Conservation (phyloP, 169 alveolate genomes). For the Plasmodium billcollinsi region DNA sequence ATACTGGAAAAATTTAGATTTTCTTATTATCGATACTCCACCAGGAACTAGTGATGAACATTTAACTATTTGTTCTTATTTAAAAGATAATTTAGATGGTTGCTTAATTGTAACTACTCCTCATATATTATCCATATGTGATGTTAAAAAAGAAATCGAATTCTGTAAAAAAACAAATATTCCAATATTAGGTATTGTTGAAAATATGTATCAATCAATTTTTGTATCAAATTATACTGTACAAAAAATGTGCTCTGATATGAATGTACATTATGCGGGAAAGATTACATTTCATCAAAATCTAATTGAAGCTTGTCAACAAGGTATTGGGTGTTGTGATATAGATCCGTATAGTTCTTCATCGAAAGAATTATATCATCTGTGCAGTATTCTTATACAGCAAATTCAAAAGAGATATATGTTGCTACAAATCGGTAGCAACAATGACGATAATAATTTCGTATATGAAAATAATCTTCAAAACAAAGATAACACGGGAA, state of each 20-base stretch:
- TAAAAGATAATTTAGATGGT: slow-evolving; percentile 90
- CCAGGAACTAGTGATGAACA: slow-evolving; percentile 99
- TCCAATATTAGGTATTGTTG: slow-evolving; percentile 96
- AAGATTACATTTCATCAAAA: slow-evolving; percentile 82
- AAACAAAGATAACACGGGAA: neutral
- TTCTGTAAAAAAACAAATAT: slow-evolving; percentile 90
- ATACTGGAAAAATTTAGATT: slow-evolving; percentile 97
- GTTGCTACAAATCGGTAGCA: neutral
- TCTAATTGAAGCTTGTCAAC: slow-evolving; percentile 82
- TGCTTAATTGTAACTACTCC: slow-evolving; percentile 93
- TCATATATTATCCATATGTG: slow-evolving; percentile 80
- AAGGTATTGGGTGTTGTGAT: slow-evolving; percentile 80
- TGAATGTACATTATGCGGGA: slow-evolving; percentile 85
- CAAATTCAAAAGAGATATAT: slow-evolving; percentile 9
- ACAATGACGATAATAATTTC: neutral
- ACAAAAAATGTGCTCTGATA: slow-evolving; percentile 82
- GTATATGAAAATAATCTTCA: neutral
- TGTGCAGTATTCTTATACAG: slow-evolving; percentile 46
- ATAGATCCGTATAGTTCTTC: slow-evolving; percentile 47
- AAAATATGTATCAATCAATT: slow-evolving; percentile 95
- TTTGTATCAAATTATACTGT: slow-evolving; percentile 79
- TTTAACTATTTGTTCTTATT: slow-evolving; percentile 93
- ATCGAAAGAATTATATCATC: slow-evolving; percentile 71
- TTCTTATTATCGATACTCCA: slow-evolving; percentile 97
- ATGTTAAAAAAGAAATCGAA: slow-evolving; percentile 78